A percentile compares a stretch with the other conserved stretches of the same genome.
These are phyloP conservation scores for Heterobasidion irregulare DNA, from an alignment of 1,284 basidiomycete species.

Conservation along the genomic window DNA sequence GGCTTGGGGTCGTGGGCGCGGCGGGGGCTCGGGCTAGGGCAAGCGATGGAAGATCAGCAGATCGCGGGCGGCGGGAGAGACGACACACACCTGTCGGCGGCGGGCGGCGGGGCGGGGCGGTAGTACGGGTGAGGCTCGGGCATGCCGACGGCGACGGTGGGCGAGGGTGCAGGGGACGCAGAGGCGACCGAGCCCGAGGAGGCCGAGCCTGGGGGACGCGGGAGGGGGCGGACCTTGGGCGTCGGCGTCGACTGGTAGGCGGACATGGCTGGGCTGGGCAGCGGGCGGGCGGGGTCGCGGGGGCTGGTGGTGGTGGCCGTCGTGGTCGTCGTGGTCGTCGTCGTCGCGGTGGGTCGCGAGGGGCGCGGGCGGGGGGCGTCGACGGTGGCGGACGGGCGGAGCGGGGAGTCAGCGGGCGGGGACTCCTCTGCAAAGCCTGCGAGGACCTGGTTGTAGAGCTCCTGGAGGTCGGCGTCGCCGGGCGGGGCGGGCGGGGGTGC, in stretches of 20 bases:
- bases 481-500: conserved; percentile 8
- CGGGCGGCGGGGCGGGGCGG: neutral
- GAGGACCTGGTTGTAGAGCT: conserved; percentile 12
- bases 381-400: neutral
- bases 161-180: conserved; percentile 2
- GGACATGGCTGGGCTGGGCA: conserved; percentile 6
- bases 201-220: conserved; percentile 6
- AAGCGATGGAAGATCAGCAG: neutral
- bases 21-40: neutral
- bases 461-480: conserved; percentile 12
- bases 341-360: neutral
- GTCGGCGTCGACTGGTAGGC: conserved; percentile 8
- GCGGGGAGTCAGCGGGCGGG: conserved; percentile 5
- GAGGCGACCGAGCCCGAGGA: neutral
- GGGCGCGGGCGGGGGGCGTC: conserved; percentile 2
- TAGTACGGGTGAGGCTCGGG: conserved; percentile 14
- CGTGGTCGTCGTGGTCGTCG: conserved; percentile 1
- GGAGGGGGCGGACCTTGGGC: conserved; percentile 9
- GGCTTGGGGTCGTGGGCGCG: conserved; percentile 1
- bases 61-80: neutral
- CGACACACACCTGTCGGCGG: neutral
- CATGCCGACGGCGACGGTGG: conserved; percentile 9
- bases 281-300: conserved; percentile 6
- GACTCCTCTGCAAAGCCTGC: conserved; percentile 14
- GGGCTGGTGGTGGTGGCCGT: conserved; percentile 6